Percentiles rank a stretch among this genome's conserved stretches.
phyloP scores from a whole-genome alignment of 139 green algal species.

The Pleodorina starrii region DNA sequence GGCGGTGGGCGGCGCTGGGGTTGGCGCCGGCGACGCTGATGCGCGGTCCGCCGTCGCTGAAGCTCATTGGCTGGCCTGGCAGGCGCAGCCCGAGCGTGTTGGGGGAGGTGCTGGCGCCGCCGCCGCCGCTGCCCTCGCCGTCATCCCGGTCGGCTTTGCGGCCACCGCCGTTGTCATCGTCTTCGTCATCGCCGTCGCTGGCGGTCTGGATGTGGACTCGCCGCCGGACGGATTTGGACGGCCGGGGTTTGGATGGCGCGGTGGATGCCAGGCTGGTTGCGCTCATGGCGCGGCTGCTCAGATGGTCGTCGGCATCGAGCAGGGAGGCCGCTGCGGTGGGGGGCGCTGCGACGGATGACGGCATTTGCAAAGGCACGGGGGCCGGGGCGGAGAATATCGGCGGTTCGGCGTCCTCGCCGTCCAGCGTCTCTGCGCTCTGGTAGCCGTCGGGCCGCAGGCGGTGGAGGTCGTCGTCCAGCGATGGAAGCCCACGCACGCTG shows the following conservation, averaged over 20 bases:
- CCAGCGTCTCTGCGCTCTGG: neutral
- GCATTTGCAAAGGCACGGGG: no score
- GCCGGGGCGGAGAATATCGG: no score
- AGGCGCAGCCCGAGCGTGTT: neutral
- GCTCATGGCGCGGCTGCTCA: neutral
- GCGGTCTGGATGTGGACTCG: neutral
- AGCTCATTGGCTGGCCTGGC: neutral
- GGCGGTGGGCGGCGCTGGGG: neutral
- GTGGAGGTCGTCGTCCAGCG: constrained; percentile 24
- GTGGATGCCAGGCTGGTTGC: neutral
- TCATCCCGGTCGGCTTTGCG: neutral
- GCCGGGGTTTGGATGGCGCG: neutral
- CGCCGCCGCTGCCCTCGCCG: no score
- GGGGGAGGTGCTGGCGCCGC: no score
- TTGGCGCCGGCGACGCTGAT: neutral
- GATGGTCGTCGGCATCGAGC: neutral
- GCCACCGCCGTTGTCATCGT: neutral
- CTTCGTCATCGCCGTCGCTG: neutral
- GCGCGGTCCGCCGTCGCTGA: neutral
- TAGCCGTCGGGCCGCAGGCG: constrained; percentile 6
- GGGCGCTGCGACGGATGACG: no score
- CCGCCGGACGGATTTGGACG: neutral
- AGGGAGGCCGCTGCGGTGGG: neutral
- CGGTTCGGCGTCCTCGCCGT: neutral
- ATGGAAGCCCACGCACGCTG: neutral